A percentile compares a stretch with the other conserved stretches of the same genome.
These are phyloP conservation scores for Penicillium goetzii DNA, from an alignment of 495 filamentous ascomycete species.

Conservation along the genomic window DNA sequence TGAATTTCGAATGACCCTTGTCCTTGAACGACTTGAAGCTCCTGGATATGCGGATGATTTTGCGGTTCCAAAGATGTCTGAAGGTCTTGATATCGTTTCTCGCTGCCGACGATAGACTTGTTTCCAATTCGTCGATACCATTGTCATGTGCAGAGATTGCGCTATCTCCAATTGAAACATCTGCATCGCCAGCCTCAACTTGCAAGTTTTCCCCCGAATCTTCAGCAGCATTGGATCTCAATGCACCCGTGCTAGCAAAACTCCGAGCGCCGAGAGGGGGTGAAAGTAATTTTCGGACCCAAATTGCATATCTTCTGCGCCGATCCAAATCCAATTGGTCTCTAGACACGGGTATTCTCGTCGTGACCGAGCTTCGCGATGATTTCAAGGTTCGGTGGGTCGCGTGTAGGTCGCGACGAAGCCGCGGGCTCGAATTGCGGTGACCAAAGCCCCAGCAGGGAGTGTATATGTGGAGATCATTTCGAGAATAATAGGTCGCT, in stretches of 20 bases:
- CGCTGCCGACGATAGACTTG: background rate
- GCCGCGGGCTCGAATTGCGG: background rate
- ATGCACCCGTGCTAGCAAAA: background rate
- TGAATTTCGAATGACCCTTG: background rate
- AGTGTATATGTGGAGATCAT: background rate
- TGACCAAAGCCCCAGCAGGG: background rate
- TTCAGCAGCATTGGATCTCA: background rate
- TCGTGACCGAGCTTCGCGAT: background rate
- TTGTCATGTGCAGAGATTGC: too few species aligned
- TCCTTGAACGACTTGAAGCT: background rate
- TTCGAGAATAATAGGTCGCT: background rate
- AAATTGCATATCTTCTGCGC: background rate
- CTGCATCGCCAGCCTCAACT: background rate
- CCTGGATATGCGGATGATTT: background rate
- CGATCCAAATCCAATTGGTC: background rate
- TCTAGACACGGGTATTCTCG: background rate
- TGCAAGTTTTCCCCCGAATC: background rate
- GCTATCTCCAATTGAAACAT: background rate
- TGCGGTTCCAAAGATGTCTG: background rate
- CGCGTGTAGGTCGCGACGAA: conserved; percentile 14
- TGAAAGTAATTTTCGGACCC: background rate
- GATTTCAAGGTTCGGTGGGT: background rate
- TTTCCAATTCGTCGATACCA: background rate
- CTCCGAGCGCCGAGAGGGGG: background rate
- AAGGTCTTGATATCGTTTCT: background rate